Evolutionary conservation across 176 grass and related monocot species (phyloP).

Genomic region (Raddia distichophylla): DNA sequence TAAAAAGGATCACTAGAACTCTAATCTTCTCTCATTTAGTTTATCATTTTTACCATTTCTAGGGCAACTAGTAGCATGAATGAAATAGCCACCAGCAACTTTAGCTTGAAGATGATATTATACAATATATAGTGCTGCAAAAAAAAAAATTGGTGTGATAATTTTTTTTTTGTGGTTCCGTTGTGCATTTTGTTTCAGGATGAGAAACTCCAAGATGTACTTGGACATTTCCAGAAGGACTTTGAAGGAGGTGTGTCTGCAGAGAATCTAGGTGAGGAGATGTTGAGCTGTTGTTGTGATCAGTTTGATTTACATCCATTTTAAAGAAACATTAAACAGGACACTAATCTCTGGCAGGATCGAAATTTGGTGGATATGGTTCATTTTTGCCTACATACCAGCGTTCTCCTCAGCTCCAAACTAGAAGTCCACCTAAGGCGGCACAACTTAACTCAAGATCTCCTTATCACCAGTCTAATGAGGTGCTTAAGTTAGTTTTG

Average conservation of each 20-base stretch:
- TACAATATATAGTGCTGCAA: not conserved
- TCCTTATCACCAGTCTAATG: conserved; percentile 59
- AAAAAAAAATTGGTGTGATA: conserved; percentile 10
- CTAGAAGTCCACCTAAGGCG: conserved; percentile 65
- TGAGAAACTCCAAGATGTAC: conserved; percentile 75
- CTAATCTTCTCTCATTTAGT: not conserved
- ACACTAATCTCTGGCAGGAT: conserved; percentile 60
- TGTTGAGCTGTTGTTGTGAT: conserved; percentile 26
- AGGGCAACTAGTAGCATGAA: no score
- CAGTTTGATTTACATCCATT: conserved; percentile 36
- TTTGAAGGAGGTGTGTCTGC: conserved; percentile 89
- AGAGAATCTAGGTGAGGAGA: conserved; percentile 85
- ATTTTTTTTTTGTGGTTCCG: conserved; percentile 20
- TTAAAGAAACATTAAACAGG: conserved; percentile 36
- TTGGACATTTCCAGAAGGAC: conserved; percentile 93
- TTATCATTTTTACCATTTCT: not conserved
- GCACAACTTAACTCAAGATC: conserved; percentile 59
- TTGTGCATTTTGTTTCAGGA: conserved; percentile 62
- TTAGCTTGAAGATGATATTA: conserved; percentile 20
- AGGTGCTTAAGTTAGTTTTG: conserved; percentile 65
- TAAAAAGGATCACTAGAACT: not conserved
- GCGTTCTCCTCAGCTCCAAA: conserved; percentile 73
- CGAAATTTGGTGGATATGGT: conserved; percentile 95
- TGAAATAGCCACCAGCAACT: not conserved
- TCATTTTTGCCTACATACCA: conserved; percentile 92